Conservation (phyloP, 1,284 basidiomycete genomes). For the Prillingera fragicola region DNA sequence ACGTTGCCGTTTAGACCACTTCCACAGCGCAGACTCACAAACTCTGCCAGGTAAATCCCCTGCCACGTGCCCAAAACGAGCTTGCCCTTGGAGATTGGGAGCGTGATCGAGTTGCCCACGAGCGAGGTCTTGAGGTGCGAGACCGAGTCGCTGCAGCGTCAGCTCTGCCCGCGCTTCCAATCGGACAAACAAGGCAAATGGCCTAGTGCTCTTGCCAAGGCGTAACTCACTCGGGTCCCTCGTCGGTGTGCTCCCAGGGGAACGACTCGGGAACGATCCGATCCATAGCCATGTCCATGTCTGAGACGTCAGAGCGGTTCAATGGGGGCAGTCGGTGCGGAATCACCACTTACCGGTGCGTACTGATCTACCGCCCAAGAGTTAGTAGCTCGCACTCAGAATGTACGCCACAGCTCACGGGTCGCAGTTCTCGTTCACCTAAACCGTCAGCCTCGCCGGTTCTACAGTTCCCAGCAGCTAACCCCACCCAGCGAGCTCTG, state of each 20-base stretch:
- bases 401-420: conserved; percentile 25
- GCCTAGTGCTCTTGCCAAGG: not conserved
- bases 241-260: conserved; percentile 83
- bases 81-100: conserved; percentile 76
- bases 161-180: not conserved
- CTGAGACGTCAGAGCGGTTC: conserved; percentile 43
- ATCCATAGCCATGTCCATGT: conserved; percentile 71
- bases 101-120: conserved; percentile 70
- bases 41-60: conserved; percentile 50
- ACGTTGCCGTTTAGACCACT: not conserved
- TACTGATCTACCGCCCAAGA: conserved; percentile 18
- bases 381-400: conserved; percentile 2
- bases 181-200: too few species aligned
- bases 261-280: conserved; percentile 77
- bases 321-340: conserved; percentile 4
- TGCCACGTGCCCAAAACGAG: conserved; percentile 90
- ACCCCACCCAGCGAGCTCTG: conserved; percentile 50
- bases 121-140: conserved; percentile 87
- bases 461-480: not conserved
- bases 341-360: conserved; percentile 20
- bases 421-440: conserved; percentile 45
- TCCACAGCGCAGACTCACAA: not conserved
- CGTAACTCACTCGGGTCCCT: conserved; percentile 72
- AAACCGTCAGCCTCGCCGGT: conserved; percentile 5
- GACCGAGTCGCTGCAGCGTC: conserved; percentile 51